phyloP scores from a whole-genome alignment of 148 eudicot species.

The Linanthus parryae region DNA sequence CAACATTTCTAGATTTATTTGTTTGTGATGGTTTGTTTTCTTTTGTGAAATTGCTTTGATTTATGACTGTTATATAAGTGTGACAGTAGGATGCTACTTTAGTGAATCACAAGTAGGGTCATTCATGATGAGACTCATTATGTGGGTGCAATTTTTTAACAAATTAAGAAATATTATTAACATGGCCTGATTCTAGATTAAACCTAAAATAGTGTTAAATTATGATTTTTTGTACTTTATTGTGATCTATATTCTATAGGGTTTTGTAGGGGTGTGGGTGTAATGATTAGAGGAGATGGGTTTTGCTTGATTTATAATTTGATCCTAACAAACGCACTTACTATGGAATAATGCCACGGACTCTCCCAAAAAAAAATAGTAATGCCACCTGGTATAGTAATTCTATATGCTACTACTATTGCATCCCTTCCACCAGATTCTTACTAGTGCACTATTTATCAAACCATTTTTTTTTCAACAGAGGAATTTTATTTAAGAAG shows the following conservation, averaged over 20 bases:
- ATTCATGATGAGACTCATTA: conserved; percentile 35
- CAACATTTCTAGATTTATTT: conserved; percentile 15
- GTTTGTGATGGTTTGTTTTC: neutral
- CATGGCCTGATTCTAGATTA: neutral
- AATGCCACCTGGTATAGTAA: too few species aligned
- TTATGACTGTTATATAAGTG: neutral
- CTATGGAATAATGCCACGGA: neutral
- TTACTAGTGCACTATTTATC: too few species aligned
- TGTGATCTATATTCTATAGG: neutral
- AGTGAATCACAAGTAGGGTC: conserved; percentile 4
- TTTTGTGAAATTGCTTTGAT: neutral
- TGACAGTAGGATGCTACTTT: conserved; percentile 4
- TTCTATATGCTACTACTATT: too few species aligned
- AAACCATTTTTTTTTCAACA: too few species aligned
- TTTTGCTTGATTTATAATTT: neutral
- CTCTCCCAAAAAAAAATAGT: too few species aligned
- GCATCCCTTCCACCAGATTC: too few species aligned
- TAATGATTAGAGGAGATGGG: conserved; percentile 22
- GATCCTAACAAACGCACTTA: neutral
- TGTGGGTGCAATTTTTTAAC: neutral
- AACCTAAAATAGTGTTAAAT: neutral
- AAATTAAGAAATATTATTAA: too few species aligned
- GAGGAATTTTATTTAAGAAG: too few species aligned
- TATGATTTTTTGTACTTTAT: conserved; percentile 5
- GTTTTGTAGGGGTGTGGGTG: conserved; percentile 21